Percentiles rank a stretch among this genome's conserved stretches.
These are phyloP conservation scores for Neopestalotiopsis sp. DNA, from an alignment of 2,329 filamentous ascomycete genomes.

Conservation along the genomic window DNA sequence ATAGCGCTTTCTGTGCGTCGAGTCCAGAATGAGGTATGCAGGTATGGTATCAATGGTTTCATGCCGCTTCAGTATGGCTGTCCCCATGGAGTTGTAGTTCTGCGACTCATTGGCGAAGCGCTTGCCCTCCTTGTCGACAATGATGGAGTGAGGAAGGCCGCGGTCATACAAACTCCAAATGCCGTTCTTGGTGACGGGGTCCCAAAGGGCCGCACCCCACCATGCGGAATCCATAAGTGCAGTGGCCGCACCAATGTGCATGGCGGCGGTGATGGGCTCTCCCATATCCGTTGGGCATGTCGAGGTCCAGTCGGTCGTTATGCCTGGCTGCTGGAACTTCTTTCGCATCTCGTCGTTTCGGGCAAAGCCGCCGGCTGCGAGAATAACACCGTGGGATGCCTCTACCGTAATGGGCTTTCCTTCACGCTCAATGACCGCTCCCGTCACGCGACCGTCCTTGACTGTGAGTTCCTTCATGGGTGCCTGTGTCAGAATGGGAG, in stretches of 20 bases:
- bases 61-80: conserved; percentile 16
- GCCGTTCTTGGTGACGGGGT: conserved; percentile 27
- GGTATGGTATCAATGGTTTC: conserved; percentile 29
- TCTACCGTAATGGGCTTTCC: conserved; percentile 29
- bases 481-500: not conserved
- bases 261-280: conserved; percentile 33
- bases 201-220: conserved; percentile 38
- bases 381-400: conserved; percentile 35
- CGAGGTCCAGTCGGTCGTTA: conserved; percentile 32
- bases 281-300: conserved; percentile 32
- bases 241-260: conserved; percentile 34
- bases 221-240: conserved; percentile 39
- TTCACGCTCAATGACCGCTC: conserved; percentile 30
- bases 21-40: conserved; percentile 38
- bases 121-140: conserved; percentile 37
- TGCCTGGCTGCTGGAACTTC: conserved; percentile 25
- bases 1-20: conserved; percentile 36
- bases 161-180: conserved; percentile 35
- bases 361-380: conserved; percentile 42
- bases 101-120: conserved; percentile 42
- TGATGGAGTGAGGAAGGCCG: conserved; percentile 37
- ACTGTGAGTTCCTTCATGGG: conserved; percentile 19
- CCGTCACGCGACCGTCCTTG: conserved; percentile 27
- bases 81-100: conserved; percentile 34
- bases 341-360: conserved; percentile 36